These are phyloP conservation scores for Candida qinlingensis DNA, from an alignment of 805 yeast genomes.

Conservation along the genomic window DNA sequence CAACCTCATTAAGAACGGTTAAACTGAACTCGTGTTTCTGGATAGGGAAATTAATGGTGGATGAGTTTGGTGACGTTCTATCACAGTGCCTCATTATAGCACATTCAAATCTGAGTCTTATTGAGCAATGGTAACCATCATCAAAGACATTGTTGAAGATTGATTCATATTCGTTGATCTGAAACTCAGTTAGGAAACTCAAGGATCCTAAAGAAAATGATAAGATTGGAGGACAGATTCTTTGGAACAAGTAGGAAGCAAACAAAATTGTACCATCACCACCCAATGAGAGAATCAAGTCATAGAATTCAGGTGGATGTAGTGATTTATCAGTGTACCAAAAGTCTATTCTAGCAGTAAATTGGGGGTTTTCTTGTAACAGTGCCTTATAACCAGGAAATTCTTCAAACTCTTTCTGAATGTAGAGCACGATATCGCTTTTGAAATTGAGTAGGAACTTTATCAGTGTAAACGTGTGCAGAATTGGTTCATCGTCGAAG, in stretches of 20 bases:
- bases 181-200: constrained; percentile 57
- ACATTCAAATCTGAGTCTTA: constrained; percentile 47
- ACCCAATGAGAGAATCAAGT: constrained; percentile 58
- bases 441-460: constrained; percentile 19
- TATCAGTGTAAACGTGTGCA: constrained; percentile 20
- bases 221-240: constrained; percentile 58
- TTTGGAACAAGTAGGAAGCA: constrained; percentile 56
- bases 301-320: constrained; percentile 35
- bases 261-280: constrained; percentile 70
- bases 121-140: constrained; percentile 41
- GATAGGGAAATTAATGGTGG: constrained; percentile 8
- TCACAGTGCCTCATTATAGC: constrained; percentile 34
- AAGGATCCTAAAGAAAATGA: constrained; percentile 63
- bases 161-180: constrained; percentile 32
- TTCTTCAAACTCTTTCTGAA: constrained; percentile 18
- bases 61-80: constrained; percentile 10
- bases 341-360: constrained; percentile 14
- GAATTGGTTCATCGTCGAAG: constrained; percentile 27
- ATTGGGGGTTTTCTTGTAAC: constrained; percentile 4
- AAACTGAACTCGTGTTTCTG: constrained; percentile 15
- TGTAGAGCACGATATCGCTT: constrained; percentile 14
- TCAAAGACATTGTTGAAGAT: constrained; percentile 33
- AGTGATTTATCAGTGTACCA: constrained; percentile 24
- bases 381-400: constrained; percentile 7
- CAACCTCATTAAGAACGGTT: constrained; percentile 47